Base-by-base conservation (phyloP, 1,139 yeast genomes). In the Pichia sp. region DNA sequence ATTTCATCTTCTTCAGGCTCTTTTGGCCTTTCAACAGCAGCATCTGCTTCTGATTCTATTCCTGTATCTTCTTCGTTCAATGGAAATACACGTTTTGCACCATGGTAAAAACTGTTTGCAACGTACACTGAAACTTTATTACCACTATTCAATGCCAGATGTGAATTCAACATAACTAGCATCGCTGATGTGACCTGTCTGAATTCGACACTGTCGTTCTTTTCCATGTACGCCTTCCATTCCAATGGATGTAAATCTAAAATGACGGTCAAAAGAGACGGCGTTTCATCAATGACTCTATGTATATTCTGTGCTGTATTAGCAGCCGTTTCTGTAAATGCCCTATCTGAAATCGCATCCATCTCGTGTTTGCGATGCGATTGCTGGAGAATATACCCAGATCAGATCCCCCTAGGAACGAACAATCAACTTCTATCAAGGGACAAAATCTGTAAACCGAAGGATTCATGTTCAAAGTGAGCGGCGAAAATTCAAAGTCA, bases 121-220 rank as follows among this genome's bases (percentile, higher is more conserved):
- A 89, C 86, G 33, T 93, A 78, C 28, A 93, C 81, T 8, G 96
- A 87, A 11, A 91, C 96, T 60, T 81, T 80, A 64, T 93, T 93
- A 33, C 90, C 80, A 60, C 87, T 88, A 66, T 89, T 88, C 47
- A 89, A 72, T 0, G 99, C 83, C 42, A 94, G 65, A 65, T 93
- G 99, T 1, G 94, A 91, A 62, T 93, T 93, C 49, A 91, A 66
- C 59, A 83, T 82, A 31, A 89, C 87, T 40, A 86, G 64, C 11
- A 88, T 62, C 5, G 88, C 71, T 52, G 83, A 77, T 20, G 80
- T 69, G 20, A 83, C 77, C 41, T 81, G 80, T 50, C 75, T 72
- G 28, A 86, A 63, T 2, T 78, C 58, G 4, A 77, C 38, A 8
- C 44, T 46, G 42, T 71, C 68, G 34, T 75, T 68, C 24, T 63